Percentiles rank a stretch among this genome's conserved stretches.
Conservation (phyloP, 108 stramenopile genomes). For the Skeletonema costatum region DNA sequence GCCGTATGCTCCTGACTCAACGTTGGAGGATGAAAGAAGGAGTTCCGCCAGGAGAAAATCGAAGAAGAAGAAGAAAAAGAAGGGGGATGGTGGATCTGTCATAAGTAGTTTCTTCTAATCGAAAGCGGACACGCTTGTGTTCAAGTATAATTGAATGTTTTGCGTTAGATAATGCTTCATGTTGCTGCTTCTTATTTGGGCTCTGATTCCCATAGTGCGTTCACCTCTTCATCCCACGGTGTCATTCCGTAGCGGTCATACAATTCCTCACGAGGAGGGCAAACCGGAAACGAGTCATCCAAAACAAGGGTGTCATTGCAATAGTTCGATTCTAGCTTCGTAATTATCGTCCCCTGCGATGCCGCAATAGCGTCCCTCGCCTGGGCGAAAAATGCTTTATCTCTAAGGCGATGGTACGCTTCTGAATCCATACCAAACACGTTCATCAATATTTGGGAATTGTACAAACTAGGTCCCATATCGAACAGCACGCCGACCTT, state of each 20-base stretch:
- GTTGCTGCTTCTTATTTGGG: neutral
- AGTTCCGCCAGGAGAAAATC: neutral
- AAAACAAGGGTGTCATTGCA: slow-evolving; percentile 3
- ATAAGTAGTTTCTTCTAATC: too few relatives aligned
- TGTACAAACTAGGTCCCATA: slow-evolving; percentile 21
- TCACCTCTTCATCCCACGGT: slow-evolving; percentile 12
- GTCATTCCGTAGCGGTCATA: slow-evolving; percentile 14
- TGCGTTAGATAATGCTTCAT: neutral
- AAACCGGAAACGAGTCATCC: neutral
- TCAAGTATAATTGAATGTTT: too few relatives aligned
- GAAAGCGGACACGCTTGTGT: too few relatives aligned
- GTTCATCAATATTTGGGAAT: slow-evolving; percentile 1
- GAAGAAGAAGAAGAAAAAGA: neutral
- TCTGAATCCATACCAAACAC: slow-evolving; percentile 17
- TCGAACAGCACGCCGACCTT: slow-evolving; percentile 19
- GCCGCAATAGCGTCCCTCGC: slow-evolving; percentile 2
- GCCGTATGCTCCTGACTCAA: neutral
- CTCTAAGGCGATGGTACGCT: neutral
- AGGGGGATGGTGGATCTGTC: neutral
- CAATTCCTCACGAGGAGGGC: neutral
- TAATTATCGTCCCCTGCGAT: slow-evolving; percentile 20
- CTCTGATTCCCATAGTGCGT: slow-evolving; percentile 8
- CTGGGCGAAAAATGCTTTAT: neutral
- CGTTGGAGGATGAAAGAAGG: neutral
- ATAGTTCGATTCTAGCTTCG: neutral